These are phyloP conservation scores for Leccinum broughii DNA, from an alignment of 768 basidiomycete species.

Conservation along the genomic window DNA sequence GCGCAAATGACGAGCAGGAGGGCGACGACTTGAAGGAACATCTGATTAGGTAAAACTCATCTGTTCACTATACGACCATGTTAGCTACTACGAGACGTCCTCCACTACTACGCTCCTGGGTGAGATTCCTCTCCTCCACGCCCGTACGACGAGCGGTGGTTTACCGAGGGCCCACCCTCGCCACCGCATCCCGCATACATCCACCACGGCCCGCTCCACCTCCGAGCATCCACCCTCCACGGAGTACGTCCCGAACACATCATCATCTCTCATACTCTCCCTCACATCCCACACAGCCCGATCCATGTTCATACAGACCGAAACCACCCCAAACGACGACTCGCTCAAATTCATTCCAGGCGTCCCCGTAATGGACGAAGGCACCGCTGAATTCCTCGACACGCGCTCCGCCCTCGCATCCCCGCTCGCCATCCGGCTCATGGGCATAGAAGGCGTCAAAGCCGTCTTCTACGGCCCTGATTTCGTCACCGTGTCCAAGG, in stretches of 20 bases:
- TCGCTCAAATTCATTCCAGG: constrained; percentile 99
- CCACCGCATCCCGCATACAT: constrained; percentile 33
- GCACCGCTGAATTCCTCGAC: constrained; percentile 94
- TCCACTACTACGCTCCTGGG: constrained; percentile 23
- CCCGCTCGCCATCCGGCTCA: constrained; percentile 90
- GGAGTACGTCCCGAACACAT: constrained; percentile 29
- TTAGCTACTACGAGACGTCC: constrained; percentile 15
- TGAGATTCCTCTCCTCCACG: constrained; percentile 27
- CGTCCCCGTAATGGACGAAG: constrained; percentile 79
- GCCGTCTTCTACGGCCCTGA: constrained; percentile 96
- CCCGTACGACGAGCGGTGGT: constrained; percentile 19
- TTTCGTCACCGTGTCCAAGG: constrained; percentile 96
- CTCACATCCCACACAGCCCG: constrained; percentile 48
- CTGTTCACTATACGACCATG: constrained; percentile 13
- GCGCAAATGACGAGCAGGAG: constrained; percentile 18
- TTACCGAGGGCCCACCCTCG: constrained; percentile 35
- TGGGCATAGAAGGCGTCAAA: constrained; percentile 91
- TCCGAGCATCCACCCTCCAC: constrained; percentile 20
- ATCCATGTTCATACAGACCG: constrained; percentile 98
- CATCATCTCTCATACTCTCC: background rate
- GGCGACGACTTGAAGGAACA: constrained; percentile 2
- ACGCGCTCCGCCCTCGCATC: constrained; percentile 84
- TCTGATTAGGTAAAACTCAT: constrained; percentile 5
- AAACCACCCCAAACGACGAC: constrained; percentile 95
- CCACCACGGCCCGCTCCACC: constrained; percentile 9